Evolutionary conservation across 192 early-diverging fungal genomes (phyloP), one percentile per base, ranked within the genome.

Genomic region (Obelidium mucronatum): DNA sequence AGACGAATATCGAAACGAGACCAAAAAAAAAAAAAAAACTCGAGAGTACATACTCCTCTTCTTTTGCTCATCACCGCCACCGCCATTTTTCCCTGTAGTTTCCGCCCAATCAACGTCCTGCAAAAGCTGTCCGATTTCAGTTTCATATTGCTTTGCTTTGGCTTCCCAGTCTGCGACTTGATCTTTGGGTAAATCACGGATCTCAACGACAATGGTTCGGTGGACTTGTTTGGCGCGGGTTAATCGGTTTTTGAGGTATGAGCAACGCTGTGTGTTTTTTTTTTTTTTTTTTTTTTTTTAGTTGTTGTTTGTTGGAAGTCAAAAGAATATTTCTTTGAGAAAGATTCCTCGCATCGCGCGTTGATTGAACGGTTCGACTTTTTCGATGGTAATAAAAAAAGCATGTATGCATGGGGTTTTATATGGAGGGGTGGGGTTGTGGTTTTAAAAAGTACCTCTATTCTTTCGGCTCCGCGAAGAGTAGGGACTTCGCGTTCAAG

Each of bases 91-190:
- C 42, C 78, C 85, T 26, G 78, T 84, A 26, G 81, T 88, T 71
- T 88, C 86, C 4, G 88, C 86, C 86, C 86, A 90, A 51, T 88
- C 85, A 0, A 88, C 76, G 67, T 90, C 88, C 73, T 90, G 86
- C 63, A 66, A n/a, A 26, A 90, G 74, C 78, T 88, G 79, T 34
- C 26, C 78, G 56, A 90, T 78, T 42, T 71, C 40, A 8, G 59
- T 62, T 40, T 88, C 86, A 63, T 88, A 86, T 15, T 62, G 62
- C 64, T 80, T 80, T 19, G 84, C 85, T 73, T 83, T 85, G 13
- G 78, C 51, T 31, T 86, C 81, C 83, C 85, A 87, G 30, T 81
- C 80, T 19, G 73, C 24, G 34, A 61, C 51, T 24, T 52, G 28
- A 31, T 75, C 66, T 13, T 59, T 69, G 2, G 77, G 73, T 19